Evolutionary conservation across 1,284 basidiomycete genomes (phyloP), one percentile per base, ranked within the genome.

Genomic region (Schizophyllum amplum): DNA sequence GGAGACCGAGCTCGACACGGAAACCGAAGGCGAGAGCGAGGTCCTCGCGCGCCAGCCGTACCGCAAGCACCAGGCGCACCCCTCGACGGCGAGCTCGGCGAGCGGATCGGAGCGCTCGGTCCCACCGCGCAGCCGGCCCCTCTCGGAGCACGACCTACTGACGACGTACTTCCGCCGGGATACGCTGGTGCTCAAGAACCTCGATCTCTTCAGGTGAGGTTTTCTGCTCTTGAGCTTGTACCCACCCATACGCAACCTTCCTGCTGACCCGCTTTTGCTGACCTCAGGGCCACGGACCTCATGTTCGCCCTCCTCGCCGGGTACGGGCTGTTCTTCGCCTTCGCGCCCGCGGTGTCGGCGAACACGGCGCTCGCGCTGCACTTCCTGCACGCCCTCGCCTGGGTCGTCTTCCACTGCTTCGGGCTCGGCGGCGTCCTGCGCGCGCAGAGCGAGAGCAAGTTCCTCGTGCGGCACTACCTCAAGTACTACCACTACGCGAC

Each of bases 121-220:
- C 55, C 51, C 23, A 5, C 58, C 64, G 56, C 65, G 62, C 48
- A 75, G 60, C 63, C 64, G 72, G 46, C 59, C 68, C 0, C 60
- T 83, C 4, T 86, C 90, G 1, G 86, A 94, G 63, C 94, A 98
- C 70, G 96, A 98, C 67, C 75, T 99, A 27, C 77, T 94, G 62
- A 86, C 93, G 70, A 84, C 85, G 63, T 98, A 94, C 71, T 98
- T 98, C 78, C 78, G 90, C 60, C 85, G 93, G 61, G 96, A 98
- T 65, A 80, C 85, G 1, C 82, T 98, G 15, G 79, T 94, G 23
- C 74, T 97, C 57, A 78, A 80, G 51, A 92, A 97, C 67, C 66
- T 97, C 23, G 96, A 99, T 69, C 65, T 91, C 5, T 80, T 98
- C 66, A 79, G 93, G 92, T 92, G 63, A 58, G 80, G 67, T 51